Percentiles rank a stretch among this genome's conserved stretches.
Evolutionary conservation across 345 rosid species (phyloP).

Genomic region (Boechera stricta): DNA sequence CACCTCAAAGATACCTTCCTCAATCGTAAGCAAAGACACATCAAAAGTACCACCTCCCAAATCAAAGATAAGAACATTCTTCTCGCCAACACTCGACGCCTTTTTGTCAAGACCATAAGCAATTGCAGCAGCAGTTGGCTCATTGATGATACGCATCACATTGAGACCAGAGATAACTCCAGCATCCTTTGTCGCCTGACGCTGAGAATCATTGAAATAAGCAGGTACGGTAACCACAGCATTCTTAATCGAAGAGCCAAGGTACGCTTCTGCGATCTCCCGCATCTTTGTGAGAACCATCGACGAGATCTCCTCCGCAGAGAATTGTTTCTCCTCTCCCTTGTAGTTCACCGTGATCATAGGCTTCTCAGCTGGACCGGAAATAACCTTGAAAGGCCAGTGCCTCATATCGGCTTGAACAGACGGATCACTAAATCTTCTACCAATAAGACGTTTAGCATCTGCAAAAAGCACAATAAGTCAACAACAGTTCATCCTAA

Average conservation of each 20-base stretch:
- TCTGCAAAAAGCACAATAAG: slow-evolving; percentile 46
- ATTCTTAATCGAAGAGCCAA: slow-evolving; percentile 45
- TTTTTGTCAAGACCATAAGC: slow-evolving; percentile 55
- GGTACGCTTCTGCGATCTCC: slow-evolving; percentile 51
- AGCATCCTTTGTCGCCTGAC: slow-evolving; percentile 52
- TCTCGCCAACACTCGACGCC: slow-evolving; percentile 57
- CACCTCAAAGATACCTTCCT: slow-evolving; percentile 65
- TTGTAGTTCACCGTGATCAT: slow-evolving; percentile 48
- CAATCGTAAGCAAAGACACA: slow-evolving; percentile 67
- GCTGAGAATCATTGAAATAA: slow-evolving; percentile 58
- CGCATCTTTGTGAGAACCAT: slow-evolving; percentile 54
- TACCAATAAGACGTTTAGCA: slow-evolving; percentile 54
- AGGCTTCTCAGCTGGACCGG: slow-evolving; percentile 52
- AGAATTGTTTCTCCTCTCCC: slow-evolving; percentile 58
- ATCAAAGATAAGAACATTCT: slow-evolving; percentile 68
- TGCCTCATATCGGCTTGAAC: slow-evolving; percentile 51
- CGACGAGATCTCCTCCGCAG: slow-evolving; percentile 50
- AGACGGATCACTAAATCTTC: slow-evolving; percentile 50
- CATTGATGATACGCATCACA: slow-evolving; percentile 53
- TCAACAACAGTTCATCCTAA: slow-evolving; percentile 22
- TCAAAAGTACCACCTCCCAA: slow-evolving; percentile 73
- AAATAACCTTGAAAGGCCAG: slow-evolving; percentile 52
- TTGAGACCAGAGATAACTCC: slow-evolving; percentile 52
- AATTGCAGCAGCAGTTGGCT: slow-evolving; percentile 56
- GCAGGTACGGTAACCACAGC: slow-evolving; percentile 55